Base-by-base conservation (phyloP, 192 early-diverging fungal species). In the Backusella australiensis region DNA sequence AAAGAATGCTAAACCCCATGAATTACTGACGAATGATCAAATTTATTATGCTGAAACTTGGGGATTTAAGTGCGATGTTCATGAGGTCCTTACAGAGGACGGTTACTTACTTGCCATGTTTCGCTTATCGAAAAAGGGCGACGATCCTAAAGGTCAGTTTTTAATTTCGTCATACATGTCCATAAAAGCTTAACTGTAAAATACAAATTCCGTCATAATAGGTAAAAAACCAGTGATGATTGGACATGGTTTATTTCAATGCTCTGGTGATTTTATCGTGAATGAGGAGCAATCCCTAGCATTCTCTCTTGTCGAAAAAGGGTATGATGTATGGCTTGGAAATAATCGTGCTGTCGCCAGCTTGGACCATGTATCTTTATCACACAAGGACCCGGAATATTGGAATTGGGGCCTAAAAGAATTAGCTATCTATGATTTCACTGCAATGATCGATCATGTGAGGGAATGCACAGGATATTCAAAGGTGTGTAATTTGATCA, bases 401-500 rank as follows among this genome's bases (percentile, higher is more conserved):
- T 99, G 97, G 97, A 89, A 98, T 80, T 99, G 95, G 86, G 94
- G 93, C 2, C 90, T 99, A 70, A 96, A 97, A 78, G 93, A 97
- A 75, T 88, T 96, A 34, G 96, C 93, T 29, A 76, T 91, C 32
- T 92, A 91, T 81, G 97, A 99, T 81, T 82, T 98, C 32, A 93
- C 95, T 14, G 89, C 93, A 41, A 91, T 92, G 5, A 86, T 98
- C n/a, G 90, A 96, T 75, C 49, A 75, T 74, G 66, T 79, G n/a
- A 23, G 34, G 21, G 6, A 17, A 5, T 41, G 8, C 3, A 73
- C 73, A 34, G 52, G 41, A 1, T 44, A 70, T n/a, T 21, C 32
- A 83, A 90, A 90, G 67, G 87, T 81, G 67, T 67, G 15, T 49
- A n/a, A 5, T n/a, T 49, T 49, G 46, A 19, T 49, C 15, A 49